Evolutionary conservation across 2,329 filamentous ascomycete genomes (phyloP), one percentile per base, ranked within the genome.

Genomic region (Mariannaea sp.): DNA sequence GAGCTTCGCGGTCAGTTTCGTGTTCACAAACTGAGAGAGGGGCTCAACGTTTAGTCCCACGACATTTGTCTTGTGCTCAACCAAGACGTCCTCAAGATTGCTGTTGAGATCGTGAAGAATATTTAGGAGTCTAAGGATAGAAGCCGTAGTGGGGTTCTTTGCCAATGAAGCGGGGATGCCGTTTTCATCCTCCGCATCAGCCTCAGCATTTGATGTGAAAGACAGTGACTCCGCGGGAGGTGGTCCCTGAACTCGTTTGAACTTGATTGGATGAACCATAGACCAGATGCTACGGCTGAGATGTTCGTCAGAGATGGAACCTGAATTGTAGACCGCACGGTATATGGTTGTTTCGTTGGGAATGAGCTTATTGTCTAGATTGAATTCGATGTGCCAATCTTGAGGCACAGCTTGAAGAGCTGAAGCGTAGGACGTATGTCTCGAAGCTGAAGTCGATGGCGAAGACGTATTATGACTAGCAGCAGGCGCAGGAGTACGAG

Each of bases 311-410:
- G 71, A 67, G 50, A 68, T 74, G 41, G 73, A 62, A 1, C 73
- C 68, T 6, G 75, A 75, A 68, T 85, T 89, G 67, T 97, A 90
- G 7, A 97, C 90, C 26, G 94, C 94, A 41, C 93, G 88, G 68
- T 97, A 99, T 50, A 99, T 93, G 0, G 94, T 99, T 1, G 90
- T 97, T 65, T 97, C 92, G 62, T 92, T 94, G 0, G 89, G 80
- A 53, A 99, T 88, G 1, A 89, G 82, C 70, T 92, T 91, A 47
- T 83, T 88, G 59, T 95, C 88, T 43, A 97, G 82, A 61, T 85
- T 92, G 73, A 99, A 99, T 67, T 97, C 90, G 56, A 99, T 92
- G 66, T 99, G 93, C 94, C 94, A 99, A 68, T 97, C 92, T 68
- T 95, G 89, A 1, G 92, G 90, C 0, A 84, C 78, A 12, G 89